A percentile compares a stretch with the other conserved stretches of the same genome.
phyloP scores from a whole-genome alignment of 1,139 yeast genomes.

The Pichia sp. region DNA sequence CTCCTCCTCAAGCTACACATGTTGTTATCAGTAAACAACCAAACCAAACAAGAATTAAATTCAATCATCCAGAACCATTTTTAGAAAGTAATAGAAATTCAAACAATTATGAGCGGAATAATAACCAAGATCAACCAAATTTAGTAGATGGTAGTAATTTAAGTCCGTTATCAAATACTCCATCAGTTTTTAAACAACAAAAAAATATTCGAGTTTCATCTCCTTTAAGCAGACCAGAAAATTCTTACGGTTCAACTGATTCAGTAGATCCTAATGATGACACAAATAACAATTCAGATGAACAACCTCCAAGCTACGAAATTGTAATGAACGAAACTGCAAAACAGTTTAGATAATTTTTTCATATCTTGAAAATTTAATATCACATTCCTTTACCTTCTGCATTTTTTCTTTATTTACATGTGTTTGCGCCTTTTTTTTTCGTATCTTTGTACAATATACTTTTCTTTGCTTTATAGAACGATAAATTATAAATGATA shows the following conservation, averaged over 20 bases:
- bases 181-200: constrained; percentile 4
- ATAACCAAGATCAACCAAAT: not conserved
- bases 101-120: not conserved
- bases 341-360: constrained; percentile 21
- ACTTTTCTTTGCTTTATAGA: too few relatives aligned
- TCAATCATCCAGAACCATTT: constrained; percentile 30
- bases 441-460: too few relatives aligned
- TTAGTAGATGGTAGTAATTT: constrained; percentile 2
- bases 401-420: not conserved
- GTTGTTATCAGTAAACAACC: constrained; percentile 24
- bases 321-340: constrained; percentile 30
- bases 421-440: too few relatives aligned
- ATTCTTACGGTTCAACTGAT: constrained; percentile 7
- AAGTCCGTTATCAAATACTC: constrained; percentile 22
- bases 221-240: constrained; percentile 7
- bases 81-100: constrained; percentile 14
- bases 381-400: not conserved
- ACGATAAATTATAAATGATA: too few relatives aligned
- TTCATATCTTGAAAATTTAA: too few relatives aligned
- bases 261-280: not conserved
- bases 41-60: constrained; percentile 21
- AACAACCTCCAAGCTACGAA: constrained; percentile 33
- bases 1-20: constrained; percentile 22
- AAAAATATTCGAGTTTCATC: constrained; percentile 9
- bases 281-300: too few relatives aligned